Evolutionary conservation across 306 rosid species (phyloP).

Genomic region (Inga oerstediana): DNA sequence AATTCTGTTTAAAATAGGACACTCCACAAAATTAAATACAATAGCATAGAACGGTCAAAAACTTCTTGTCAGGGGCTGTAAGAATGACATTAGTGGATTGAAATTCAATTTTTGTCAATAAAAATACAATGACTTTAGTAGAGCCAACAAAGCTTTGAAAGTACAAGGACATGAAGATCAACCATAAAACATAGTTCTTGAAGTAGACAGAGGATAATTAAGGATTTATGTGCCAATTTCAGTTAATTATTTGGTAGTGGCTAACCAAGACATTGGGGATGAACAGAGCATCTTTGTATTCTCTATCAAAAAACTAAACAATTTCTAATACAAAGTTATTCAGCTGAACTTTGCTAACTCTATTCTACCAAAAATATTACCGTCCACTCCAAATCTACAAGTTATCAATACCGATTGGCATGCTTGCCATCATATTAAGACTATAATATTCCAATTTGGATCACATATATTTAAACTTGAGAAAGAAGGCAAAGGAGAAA

Average conservation of each 20-base stretch:
- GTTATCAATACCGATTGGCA: no score
- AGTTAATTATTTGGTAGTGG: background rate
- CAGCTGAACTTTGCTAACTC: no score
- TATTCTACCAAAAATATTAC: no score
- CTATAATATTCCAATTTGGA: no score
- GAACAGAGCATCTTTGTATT: conserved; percentile 3
- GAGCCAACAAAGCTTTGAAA: background rate
- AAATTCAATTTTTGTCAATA: background rate
- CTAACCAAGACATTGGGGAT: background rate
- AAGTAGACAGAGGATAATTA: background rate
- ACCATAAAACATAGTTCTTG: background rate
- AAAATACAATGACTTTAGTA: background rate
- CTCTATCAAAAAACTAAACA: background rate
- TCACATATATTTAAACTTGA: no score
- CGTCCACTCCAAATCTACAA: no score
- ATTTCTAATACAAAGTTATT: no score
- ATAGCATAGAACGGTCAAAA: background rate
- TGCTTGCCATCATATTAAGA: no score
- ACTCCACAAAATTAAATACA: conserved; percentile 2
- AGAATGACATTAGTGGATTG: background rate
- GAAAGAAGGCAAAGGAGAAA: no score
- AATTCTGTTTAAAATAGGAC: background rate
- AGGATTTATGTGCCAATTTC: conserved; percentile 18
- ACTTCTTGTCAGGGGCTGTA: background rate
- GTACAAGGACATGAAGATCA: background rate